Base-by-base conservation (phyloP, 2,329 filamentous ascomycete species). In the Fusarium chuoi region DNA sequence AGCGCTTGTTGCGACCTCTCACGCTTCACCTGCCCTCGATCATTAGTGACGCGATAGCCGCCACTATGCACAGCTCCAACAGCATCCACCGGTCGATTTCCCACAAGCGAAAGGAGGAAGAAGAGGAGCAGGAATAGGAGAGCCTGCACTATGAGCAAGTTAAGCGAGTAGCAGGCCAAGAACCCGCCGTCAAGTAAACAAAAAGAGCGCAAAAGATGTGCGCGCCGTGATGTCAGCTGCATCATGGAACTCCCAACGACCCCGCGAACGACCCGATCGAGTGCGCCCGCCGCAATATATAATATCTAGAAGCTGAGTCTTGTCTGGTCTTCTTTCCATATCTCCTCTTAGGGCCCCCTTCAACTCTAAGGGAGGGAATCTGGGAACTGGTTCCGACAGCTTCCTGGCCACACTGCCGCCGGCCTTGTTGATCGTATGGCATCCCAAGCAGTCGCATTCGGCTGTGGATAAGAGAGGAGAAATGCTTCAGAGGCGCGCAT, bases 391-490 rank as follows among this genome's bases (percentile, higher is more conserved):
- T 17, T 11, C 12, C 24, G 10, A 18, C n/a, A 24, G 10, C 10
- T 44, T 24, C 41, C 41, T 2, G 41, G 15, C 6, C 15, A 18
- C 1, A 44, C 6, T 24, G 41, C 41, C 2, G n/a, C n/a, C 9
- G 41, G 9, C 6, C 6, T 12, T 44, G 41, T 44, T 44, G 10
- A 24, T 12, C 11, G 6, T 1, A 44, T 12, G 0, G n/a, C 1
- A 5, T 0, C 41, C 41, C 7, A 8, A 12, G 10, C 0, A 24
- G 17, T 18, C 5, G 10, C 41, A 6, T 18, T 44, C 41, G 15
- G 41, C 5, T 44, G 0, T 0, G 15, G 1, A 17, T 4, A 17
- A 9, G 15, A 18, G n/a, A 24, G n/a, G 15, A 3, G n/a, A 24
- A 18, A 12, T 5, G n/a, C 6, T 24, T 17, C n/a, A 42, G 9